Evolutionary conservation across 176 grass and related monocot species (phyloP), one percentile per base, ranked within the genome.

Genomic region (Pontederia crassipes): DNA sequence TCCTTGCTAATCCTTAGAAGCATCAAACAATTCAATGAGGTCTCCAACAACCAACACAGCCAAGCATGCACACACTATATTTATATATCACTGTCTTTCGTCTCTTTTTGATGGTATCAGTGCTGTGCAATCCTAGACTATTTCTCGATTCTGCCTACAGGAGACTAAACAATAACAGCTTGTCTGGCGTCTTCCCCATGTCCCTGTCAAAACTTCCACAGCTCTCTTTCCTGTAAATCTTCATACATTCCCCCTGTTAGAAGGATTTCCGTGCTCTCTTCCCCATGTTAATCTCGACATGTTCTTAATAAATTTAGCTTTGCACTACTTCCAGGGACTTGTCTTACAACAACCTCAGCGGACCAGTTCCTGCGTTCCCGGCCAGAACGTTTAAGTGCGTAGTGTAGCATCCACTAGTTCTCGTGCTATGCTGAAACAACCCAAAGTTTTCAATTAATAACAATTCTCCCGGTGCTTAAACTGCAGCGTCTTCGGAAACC

Each of bases 151-250:
- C 27, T 67, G 52, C 57, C 49, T 24, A 48, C 28, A 90, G 87
- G 84, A 78, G 87, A 59, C 78, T 97, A 11, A 97, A 97, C 87
- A 97, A 97, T 75, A 97, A 97, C 79, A 91, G 81, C 78, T 70
- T 97, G 70, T 91, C 83, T 55, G 92, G 87, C 9, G 8, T 75
- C 45, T 82, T 97, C 64, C 92, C 92, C 3, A 68, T 66, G 67
- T 80, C 92, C 24, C 74, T 97, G 40, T 85, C 84, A 47, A 91
- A 76, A 63, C 78, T 97, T 72, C 80, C 81, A 14, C 70, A 85
- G 67, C 84, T 97, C 55, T 75, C 87, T 3, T 91, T 97, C 76
- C 67, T 97, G 92, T 91, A 75, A 28, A 61, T 29, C 54, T 1
- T 10, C 28, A 8, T 70, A 16, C 61, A 26, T 54, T 35, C 78